phyloP scores from a whole-genome alignment of 768 basidiomycete species.

The Mycena polygramma region DNA sequence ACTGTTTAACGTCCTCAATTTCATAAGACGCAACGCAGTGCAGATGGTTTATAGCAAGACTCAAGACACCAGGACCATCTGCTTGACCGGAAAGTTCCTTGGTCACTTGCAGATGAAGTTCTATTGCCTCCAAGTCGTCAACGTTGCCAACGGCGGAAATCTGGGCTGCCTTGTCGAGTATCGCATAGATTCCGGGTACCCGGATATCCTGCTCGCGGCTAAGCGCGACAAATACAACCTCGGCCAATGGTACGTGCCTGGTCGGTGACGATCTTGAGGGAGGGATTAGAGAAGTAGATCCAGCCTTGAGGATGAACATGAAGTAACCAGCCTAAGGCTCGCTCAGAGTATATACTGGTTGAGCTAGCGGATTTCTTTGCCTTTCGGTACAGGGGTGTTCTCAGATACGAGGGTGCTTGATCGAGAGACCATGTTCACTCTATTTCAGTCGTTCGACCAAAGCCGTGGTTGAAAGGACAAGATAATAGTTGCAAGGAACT shows the following conservation, averaged over 20 bases:
- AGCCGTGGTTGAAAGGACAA: too few species aligned
- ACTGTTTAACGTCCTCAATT: constrained; percentile 47
- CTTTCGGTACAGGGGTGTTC: constrained; percentile 19
- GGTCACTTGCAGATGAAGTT: constrained; percentile 56
- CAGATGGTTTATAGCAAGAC: constrained; percentile 61
- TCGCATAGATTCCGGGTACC: constrained; percentile 47
- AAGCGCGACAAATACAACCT: neutral
- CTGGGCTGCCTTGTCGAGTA: constrained; percentile 48
- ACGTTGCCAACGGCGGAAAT: constrained; percentile 25
- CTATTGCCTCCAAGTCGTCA: constrained; percentile 53
- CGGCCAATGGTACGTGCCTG: constrained; percentile 34
- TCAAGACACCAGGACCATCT: constrained; percentile 43
- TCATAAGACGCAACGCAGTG: constrained; percentile 62
- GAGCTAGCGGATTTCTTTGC: constrained; percentile 18
- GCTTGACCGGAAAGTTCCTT: constrained; percentile 29
- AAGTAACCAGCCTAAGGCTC: constrained; percentile 50
- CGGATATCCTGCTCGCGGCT: constrained; percentile 56
- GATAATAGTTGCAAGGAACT: too few species aligned
- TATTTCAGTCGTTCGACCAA: neutral
- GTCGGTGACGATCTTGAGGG: constrained; percentile 58
- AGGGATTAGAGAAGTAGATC: constrained; percentile 62
- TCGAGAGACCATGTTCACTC: constrained; percentile 23
- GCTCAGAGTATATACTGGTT: constrained; percentile 12
- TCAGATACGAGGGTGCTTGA: constrained; percentile 35
- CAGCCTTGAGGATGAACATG: constrained; percentile 63